phyloP scores from a whole-genome alignment of 306 rosid species.

The Lathyrus oleraceus region DNA sequence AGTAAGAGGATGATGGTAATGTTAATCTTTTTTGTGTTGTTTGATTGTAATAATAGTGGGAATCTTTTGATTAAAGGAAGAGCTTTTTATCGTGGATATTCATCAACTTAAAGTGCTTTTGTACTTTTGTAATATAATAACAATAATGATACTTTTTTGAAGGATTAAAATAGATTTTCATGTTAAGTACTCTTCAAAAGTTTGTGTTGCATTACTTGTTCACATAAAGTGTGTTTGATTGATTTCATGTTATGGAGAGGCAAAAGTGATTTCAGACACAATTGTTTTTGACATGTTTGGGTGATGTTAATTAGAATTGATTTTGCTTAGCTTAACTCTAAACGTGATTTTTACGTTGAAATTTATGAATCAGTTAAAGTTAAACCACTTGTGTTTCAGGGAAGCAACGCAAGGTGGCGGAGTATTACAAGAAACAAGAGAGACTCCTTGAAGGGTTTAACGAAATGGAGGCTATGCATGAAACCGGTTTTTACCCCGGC shows the following conservation, averaged over 20 bases:
- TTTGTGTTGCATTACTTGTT: neutral
- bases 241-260: too few species aligned
- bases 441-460: conserved; percentile 73
- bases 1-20: neutral
- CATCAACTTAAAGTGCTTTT: neutral
- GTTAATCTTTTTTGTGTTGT: conserved; percentile 7
- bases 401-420: conserved; percentile 58
- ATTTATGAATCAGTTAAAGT: neutral
- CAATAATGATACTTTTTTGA: too few species aligned
- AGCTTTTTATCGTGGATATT: conserved; percentile 20
- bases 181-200: neutral
- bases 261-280: too few species aligned
- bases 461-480: conserved; percentile 75
- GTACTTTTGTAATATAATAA: neutral
- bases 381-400: conserved; percentile 36
- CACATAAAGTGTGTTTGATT: neutral
- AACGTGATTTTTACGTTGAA: neutral
- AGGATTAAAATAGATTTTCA: neutral
- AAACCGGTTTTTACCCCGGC: conserved; percentile 63
- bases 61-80: conserved; percentile 4
- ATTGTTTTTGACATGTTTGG: too few species aligned
- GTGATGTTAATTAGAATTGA: too few species aligned
- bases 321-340: neutral
- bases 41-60: conserved; percentile 4
- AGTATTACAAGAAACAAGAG: conserved; percentile 75